Base-by-base conservation (phyloP, 2,329 filamentous ascomycete genomes). In the Cladosporium sp. region DNA sequence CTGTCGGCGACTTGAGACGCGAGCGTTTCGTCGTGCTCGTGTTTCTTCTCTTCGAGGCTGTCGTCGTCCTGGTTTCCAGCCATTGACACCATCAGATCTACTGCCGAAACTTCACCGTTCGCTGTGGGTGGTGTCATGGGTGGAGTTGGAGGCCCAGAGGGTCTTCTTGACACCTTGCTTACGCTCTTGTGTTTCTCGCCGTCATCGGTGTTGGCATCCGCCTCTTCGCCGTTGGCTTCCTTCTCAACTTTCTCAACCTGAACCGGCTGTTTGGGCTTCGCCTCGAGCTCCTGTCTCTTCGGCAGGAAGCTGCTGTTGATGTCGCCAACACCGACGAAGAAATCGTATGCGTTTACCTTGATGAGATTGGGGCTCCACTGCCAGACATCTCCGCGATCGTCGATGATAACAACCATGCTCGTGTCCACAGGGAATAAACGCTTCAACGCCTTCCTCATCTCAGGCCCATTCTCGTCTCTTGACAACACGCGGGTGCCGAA, bases 321-420 rank as follows among this genome's bases (percentile, higher is more conserved):
- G 69, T 99, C 93, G 56, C 93, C 93, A 56, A 96, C 96, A 13
- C 93, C 93, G 51, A 95, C 89, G 73, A 97, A 99, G 71, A 99
- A 99, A 68, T 97, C 92, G 68, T 96, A 99, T 0, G 92, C 89
- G 1, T 85, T 84, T 29, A 99, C 93, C 67, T 95, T 96, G 72
- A 99, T 89, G 30, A 99, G 79, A 63, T 99, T 96, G 4, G 87
- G 82, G 60, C 87, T 86, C 78, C 96, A 97, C 59, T 85, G 83
- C 93, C 93, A 99, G 7, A 99, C 92, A 67, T 99, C 93, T 47
- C 89, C 89, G 59, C 93, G 83, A 69, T 99, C 93, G 66, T 99
- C 93, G 58, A 99, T 99, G 61, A 99, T 96, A 52, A 96, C 91
- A 1, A 96, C 95, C 93, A 99, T 99, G 70, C 95, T 92, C 5